phyloP scores from a whole-genome alignment of 176 grass and related monocot species.

The Ananas comosus region DNA sequence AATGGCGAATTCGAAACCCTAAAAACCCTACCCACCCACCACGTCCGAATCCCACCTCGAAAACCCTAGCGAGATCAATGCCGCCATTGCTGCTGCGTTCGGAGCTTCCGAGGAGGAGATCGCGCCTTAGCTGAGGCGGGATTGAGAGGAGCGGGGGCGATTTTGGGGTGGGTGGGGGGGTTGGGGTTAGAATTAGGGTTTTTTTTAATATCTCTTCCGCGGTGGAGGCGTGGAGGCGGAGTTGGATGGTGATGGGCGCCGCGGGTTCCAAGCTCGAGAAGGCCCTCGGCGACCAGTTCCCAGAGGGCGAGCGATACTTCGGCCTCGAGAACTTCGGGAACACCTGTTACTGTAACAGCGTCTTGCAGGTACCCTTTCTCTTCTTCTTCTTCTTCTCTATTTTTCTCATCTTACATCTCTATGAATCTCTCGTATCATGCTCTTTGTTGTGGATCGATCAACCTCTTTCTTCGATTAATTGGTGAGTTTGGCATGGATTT shows the following conservation, averaged over 20 bases:
- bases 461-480: too few relatives aligned
- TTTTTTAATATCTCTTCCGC: background rate
- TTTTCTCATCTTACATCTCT: too few relatives aligned
- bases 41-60: background rate
- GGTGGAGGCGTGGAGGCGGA: background rate
- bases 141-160: background rate
- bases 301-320: constrained; percentile 19
- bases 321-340: constrained; percentile 17
- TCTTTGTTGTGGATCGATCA: too few relatives aligned
- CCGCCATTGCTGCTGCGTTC: too few relatives aligned
- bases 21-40: background rate
- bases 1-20: background rate
- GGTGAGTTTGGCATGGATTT: too few relatives aligned
- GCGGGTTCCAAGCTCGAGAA: constrained; percentile 22
- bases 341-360: constrained; percentile 20
- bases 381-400: too few relatives aligned
- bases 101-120: too few relatives aligned
- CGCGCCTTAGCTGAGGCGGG: background rate
- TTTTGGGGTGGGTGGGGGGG: background rate
- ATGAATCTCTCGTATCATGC: too few relatives aligned
- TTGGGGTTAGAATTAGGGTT: background rate
- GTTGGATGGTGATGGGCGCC: constrained; percentile 20
- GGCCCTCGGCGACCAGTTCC: constrained; percentile 21
- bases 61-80: background rate
- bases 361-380: constrained; percentile 1